Conservation (phyloP, 116 monocot genomes). For the Posidonia oceanica region DNA sequence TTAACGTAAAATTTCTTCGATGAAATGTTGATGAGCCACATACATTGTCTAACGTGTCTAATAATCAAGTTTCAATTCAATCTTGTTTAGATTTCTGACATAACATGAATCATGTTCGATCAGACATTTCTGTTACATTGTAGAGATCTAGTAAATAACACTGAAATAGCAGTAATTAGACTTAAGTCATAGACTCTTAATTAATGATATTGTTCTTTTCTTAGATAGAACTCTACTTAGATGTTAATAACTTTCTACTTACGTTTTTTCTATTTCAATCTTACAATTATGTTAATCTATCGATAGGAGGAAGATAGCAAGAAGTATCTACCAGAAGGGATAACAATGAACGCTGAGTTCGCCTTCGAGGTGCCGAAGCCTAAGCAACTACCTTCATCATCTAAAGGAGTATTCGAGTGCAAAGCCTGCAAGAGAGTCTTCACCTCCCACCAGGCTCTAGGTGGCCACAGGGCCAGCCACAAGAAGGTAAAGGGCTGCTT, state of each 20-base stretch:
- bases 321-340: background rate
- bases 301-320: background rate
- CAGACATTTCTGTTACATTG: no score
- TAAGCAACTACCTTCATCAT: background rate
- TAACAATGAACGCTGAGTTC: background rate
- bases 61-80: no score
- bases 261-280: background rate
- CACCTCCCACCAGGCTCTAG: conserved; percentile 83
- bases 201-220: background rate
- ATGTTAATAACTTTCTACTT: no score
- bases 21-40: no score
- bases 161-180: background rate
- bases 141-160: no score
- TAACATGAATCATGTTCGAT: no score
- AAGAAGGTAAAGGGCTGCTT: conserved; percentile 95
- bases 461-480: conserved; percentile 90
- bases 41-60: no score
- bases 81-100: no score
- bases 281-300: background rate
- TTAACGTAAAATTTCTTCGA: no score
- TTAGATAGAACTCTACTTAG: no score
- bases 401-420: conserved; percentile 60
- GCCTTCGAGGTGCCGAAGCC: background rate
- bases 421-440: conserved; percentile 86
- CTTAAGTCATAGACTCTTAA: background rate